These are phyloP conservation scores for Huntiella savannae DNA, from an alignment of 2,329 filamentous ascomycete species.

Conservation along the genomic window DNA sequence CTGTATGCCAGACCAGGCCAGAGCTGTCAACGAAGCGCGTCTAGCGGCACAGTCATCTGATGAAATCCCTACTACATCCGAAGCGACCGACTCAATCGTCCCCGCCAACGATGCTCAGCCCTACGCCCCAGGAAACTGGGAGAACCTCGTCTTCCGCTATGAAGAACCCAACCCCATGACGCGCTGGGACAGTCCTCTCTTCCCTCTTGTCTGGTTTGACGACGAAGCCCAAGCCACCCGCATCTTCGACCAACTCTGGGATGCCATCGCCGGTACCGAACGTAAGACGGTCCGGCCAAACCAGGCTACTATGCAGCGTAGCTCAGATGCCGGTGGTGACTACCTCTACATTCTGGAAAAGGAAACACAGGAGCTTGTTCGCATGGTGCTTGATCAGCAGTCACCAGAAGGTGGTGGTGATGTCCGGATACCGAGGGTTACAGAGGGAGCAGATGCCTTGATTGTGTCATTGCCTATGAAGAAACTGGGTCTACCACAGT, in stretches of 20 bases:
- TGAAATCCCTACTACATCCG: not conserved
- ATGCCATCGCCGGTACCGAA: slow-evolving; percentile 44
- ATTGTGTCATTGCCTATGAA: slow-evolving; percentile 46
- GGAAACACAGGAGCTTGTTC: slow-evolving; percentile 59
- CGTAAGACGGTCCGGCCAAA: slow-evolving; percentile 53
- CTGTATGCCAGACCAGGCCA: slow-evolving; percentile 31
- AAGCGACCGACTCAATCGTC: slow-evolving; percentile 9
- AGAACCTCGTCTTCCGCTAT: slow-evolving; percentile 64
- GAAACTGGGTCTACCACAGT: slow-evolving; percentile 49
- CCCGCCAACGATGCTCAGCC: slow-evolving; percentile 19
- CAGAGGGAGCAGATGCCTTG: slow-evolving; percentile 26
- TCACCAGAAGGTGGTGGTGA: slow-evolving; percentile 47
- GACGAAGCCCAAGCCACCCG: slow-evolving; percentile 34
- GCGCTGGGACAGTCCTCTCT: slow-evolving; percentile 68
- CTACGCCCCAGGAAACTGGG: slow-evolving; percentile 44
- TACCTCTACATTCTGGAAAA: slow-evolving; percentile 67
- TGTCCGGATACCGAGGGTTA: slow-evolving; percentile 25
- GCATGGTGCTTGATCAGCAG: slow-evolving; percentile 48
- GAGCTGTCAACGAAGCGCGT: slow-evolving; percentile 39
- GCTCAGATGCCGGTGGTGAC: slow-evolving; percentile 45
- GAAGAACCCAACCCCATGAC: slow-evolving; percentile 77
- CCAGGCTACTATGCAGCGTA: slow-evolving; percentile 48
- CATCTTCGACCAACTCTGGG: slow-evolving; percentile 53
- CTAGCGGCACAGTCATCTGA: slow-evolving; percentile 17
- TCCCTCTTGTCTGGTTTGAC: slow-evolving; percentile 62